Evolutionary conservation across 208 protist species (phyloP), one percentile per base, ranked within the genome.

Genomic region (Entamoeba dispar): DNA sequence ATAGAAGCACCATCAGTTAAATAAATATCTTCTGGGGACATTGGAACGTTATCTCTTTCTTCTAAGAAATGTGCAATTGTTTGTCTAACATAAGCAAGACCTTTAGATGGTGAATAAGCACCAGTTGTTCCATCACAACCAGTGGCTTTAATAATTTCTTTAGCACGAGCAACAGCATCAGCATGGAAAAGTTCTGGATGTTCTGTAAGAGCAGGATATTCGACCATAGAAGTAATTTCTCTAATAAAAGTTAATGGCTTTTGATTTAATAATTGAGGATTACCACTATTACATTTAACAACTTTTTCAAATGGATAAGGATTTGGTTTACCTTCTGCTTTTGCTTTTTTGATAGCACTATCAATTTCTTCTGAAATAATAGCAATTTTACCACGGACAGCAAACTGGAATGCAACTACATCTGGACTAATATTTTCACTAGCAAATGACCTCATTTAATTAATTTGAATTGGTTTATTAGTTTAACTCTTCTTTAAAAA

Each of bases 201-300:
- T 15, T 95, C 93, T 0, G 97, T 27, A 0, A 98, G 92, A 27
- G 94, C 92, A 51, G 97, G 97, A 90, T 94, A 94, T 47, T 95
- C 93, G 7, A 95, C 31, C 31, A 97, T 91, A 17, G 97, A 73
- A n/a, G 96, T n/a, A 49, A 97, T 95, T 92, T 97, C 96, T 22
- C 98, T 96, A 94, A 96, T 96, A 94, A 99, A 99, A 27, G 98
- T 98, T 14, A 99, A 93, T 19, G 98, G 98, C 95, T 97, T 95
- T 95, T 99, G 98, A 31, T 96, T 93, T 27, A 99, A 94, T 96
- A 94, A 92, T 95, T 99, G 98, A 52, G 98, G 98, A 95, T 99
- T 99, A 93, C 98, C 98, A 95, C 99, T 99, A 96, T 99, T 99
- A 96, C 98, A 99, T 94, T 97, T 97, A 91, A 99, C 96, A 34